Conservation (phyloP, 2,329 filamentous ascomycete species). For the Monosporascus sp. region DNA sequence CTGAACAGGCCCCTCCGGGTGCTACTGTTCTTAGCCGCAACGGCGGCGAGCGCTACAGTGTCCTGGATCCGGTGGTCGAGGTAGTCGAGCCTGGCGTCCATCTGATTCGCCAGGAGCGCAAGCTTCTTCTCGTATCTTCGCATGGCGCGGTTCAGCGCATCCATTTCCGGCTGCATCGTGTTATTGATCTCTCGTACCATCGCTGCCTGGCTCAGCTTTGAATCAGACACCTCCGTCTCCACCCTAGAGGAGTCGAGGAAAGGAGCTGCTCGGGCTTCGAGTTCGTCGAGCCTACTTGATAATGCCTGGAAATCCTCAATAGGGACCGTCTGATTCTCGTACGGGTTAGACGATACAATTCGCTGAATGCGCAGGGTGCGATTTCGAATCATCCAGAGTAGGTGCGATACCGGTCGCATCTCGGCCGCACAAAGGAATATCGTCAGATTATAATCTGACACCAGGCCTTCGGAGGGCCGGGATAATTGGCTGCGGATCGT, state of each 20-base stretch:
- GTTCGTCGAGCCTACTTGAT: conserved; percentile 59
- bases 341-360: conserved; percentile 55
- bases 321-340: conserved; percentile 31
- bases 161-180: conserved; percentile 72
- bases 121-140: conserved; percentile 88
- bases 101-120: conserved; percentile 68
- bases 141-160: conserved; percentile 83
- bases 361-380: conserved; percentile 79
- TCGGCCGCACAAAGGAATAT: conserved; percentile 88
- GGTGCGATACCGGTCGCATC: conserved; percentile 73
- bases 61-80: conserved; percentile 71
- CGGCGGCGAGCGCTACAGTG: conserved; percentile 74
- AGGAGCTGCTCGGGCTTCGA: conserved; percentile 56
- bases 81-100: conserved; percentile 67
- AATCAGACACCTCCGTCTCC: conserved; percentile 26
- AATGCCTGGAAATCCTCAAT: conserved; percentile 51
- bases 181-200: conserved; percentile 57
- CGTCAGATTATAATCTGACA: conserved; percentile 89
- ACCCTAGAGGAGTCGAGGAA: conserved; percentile 15
- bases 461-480: conserved; percentile 75
- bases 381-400: conserved; percentile 73
- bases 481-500: conserved; percentile 75
- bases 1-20: conserved; percentile 31
- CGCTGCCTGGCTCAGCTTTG: conserved; percentile 35
- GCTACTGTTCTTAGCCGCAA: conserved; percentile 54